Evolutionary conservation across 257 asterid species (phyloP).

Genomic region (Nicotiana benthamiana): DNA sequence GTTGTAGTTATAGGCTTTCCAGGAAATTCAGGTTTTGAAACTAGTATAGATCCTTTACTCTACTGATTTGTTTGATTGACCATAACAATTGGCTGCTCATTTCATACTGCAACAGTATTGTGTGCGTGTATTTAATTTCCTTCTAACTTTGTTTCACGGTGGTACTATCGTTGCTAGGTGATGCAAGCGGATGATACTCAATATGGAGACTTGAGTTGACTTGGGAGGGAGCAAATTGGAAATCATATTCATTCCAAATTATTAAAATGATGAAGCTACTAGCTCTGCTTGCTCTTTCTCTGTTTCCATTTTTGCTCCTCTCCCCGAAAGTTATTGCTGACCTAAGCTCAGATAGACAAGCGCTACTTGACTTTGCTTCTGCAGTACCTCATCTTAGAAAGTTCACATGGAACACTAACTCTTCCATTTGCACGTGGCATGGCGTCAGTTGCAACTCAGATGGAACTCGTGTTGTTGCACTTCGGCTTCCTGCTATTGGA

Average conservation of each 20-base stretch:
- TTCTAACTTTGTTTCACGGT: background rate
- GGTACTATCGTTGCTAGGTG: conserved; percentile 3
- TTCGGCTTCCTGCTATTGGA: conserved; percentile 65
- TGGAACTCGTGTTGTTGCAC: conserved; percentile 36
- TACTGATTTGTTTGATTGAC: background rate
- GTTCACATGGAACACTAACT: conserved; percentile 42
- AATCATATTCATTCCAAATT: background rate
- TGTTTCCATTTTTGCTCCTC: conserved; percentile 17
- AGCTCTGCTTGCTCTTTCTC: background rate
- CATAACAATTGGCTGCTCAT: background rate
- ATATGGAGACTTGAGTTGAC: conserved; percentile 1
- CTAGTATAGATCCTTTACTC: background rate
- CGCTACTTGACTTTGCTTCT: conserved; percentile 59
- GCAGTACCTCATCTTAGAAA: conserved; percentile 44
- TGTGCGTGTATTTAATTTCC: background rate
- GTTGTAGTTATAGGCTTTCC: too few relatives aligned
- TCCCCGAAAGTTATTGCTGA: conserved; percentile 22
- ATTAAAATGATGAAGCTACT: conserved; percentile 27
- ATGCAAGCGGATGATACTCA: background rate
- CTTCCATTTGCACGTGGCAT: conserved; percentile 56
- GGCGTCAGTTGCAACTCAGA: conserved; percentile 56
- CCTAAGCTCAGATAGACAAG: conserved; percentile 54
- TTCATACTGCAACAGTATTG: background rate
- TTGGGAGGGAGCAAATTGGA: background rate
- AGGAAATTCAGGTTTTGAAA: background rate